These are phyloP conservation scores for Paraphoma sp. DNA, from an alignment of 2,329 filamentous ascomycete genomes.

Conservation along the genomic window DNA sequence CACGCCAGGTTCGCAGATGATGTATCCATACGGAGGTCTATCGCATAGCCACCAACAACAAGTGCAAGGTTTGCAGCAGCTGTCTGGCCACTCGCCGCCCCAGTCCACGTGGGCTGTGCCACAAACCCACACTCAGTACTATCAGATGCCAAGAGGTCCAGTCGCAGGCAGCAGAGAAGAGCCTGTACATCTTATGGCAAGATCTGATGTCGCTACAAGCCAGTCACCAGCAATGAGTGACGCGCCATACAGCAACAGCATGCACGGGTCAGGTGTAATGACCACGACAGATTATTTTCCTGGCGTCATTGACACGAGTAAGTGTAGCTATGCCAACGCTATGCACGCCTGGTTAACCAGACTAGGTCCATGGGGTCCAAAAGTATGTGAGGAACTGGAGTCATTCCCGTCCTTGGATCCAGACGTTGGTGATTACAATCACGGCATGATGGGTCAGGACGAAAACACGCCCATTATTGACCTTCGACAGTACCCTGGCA, in stretches of 20 bases:
- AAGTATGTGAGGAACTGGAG: conserved; percentile 47
- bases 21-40: conserved; percentile 44
- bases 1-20: conserved; percentile 39
- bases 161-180: conserved; percentile 33
- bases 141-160: conserved; percentile 32
- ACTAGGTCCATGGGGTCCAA: conserved; percentile 48
- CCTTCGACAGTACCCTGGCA: conserved; percentile 45
- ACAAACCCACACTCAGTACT: conserved; percentile 42
- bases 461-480: conserved; percentile 52
- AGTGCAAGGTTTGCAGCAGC: conserved; percentile 26
- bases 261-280: conserved; percentile 24
- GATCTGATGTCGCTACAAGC: conserved; percentile 27
- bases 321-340: conserved; percentile 8
- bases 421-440: conserved; percentile 46
- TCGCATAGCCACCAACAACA: conserved; percentile 34
- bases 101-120: conserved; percentile 44
- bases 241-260: conserved; percentile 26
- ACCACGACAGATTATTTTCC: conserved; percentile 43
- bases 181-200: conserved; percentile 30
- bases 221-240: conserved; percentile 32
- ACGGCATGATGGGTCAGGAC: conserved; percentile 46
- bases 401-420: conserved; percentile 48
- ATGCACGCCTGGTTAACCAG: conserved; percentile 21
- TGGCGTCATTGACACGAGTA: conserved; percentile 48
- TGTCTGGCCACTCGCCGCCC: conserved; percentile 41